Evolutionary conservation across 768 basidiomycete species (phyloP), one percentile per base, ranked within the genome.

Genomic region (Tulasnella sp.): DNA sequence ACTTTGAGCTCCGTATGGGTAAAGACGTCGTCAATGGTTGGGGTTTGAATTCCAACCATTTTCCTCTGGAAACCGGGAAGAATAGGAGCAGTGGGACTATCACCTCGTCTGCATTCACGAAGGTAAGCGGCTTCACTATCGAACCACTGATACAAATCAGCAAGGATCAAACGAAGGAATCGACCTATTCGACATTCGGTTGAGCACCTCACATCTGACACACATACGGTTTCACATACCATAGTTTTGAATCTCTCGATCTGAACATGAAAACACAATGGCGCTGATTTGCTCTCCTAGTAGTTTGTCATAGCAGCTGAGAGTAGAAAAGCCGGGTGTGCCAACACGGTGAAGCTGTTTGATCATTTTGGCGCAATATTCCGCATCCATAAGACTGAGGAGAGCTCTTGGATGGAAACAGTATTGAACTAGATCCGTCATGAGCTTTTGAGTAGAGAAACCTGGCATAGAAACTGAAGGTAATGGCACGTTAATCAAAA

Each of bases 371-470:
- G 88, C 83, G 51, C 89, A 90, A 58, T 81, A 99, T 50, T 93
- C 83, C 22, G 95, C 93, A 64, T 99, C 95, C 78, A 91, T 87
- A 0, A 91, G 91, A 0, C 93, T 93, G n/a, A 96, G 69, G 34
- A 96, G 69, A 57, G 83, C 84, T 25, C 95, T 79, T 9, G 95
- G 93, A 60, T 86, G 82, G 55, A 99, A 78, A 62, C 95, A 98
- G 60, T 93, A 79, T 61, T 95, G 87, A 55, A 89, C 81, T 51
- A 60, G 65, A 42, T 66, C 58, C n/a, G 56, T 34, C n/a, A 60
- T 58, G 35, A 90, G 69, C 3, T 77, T 71, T 5, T 76, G 75
- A 34, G 49, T 31, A 27, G 49, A 40, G 22, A 51, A 44, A 15
- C 25, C 27, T 13, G 20, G 15, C 15, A n/a, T n/a, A n/a, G 87